Evolutionary conservation across 495 filamentous ascomycete species (phyloP), one percentile per base, ranked within the genome.

Genomic region (Immersiella caudata): DNA sequence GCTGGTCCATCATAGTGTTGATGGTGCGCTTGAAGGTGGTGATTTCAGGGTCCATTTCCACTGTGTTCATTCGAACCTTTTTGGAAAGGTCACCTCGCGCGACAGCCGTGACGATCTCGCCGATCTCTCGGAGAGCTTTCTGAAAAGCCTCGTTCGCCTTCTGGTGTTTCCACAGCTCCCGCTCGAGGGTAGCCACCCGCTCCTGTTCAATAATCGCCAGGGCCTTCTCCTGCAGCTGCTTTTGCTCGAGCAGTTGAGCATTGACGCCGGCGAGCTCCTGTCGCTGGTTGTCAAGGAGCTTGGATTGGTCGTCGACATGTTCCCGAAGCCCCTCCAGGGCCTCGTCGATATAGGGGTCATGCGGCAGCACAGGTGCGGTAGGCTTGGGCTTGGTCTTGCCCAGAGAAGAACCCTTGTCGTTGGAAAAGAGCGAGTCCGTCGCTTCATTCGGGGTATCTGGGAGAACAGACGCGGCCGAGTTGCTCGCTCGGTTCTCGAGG

Each of bases 31-130:
- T 99, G 86, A 99, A 99, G 5, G 91, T 94, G n/a, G 92, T 93
- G 73, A 99, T 99, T 83, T 99, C 96, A 0, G 95, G 94, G 84
- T 99, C 95, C 91, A 97, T 95, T 79, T 99, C 95, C 71, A 93
- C 87, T 8, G 91, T 91, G 76, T 98, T 94, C 71, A 99, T 95
- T 56, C 94, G 88, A 61, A 98, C 96, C 80, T 98, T 98, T 86
- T 97, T 97, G 76, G 93, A 96, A 61, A 99, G 83, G 75, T 99
- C 95, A 80, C 95, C 95, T 68, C 93, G 92, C 60, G 95, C 95
- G 52, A 97, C 95, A 66, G 93, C 93, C 6, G 93, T 97, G 73
- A 97, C 93, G 69, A 99, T 98, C 69, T 91, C 94, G 62, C 95
- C 95, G 75, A 99, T 99, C 78, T 99, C 95, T 64, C 93, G 88